Base-by-base conservation (phyloP, 441 rosid species). In the Aquilaria agallochum region DNA sequence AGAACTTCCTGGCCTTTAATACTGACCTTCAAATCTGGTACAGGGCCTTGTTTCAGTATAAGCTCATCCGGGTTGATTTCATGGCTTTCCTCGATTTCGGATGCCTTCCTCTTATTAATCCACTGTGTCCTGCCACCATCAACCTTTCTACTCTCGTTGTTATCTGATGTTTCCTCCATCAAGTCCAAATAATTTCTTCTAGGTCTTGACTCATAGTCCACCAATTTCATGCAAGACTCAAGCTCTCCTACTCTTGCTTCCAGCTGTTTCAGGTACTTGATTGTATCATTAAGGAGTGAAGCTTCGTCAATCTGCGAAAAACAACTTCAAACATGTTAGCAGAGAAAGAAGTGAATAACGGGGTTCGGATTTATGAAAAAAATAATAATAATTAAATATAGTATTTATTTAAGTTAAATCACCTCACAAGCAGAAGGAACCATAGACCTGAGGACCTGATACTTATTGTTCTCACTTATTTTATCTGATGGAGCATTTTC, bases 231-330 rank as follows among this genome's bases (percentile, higher is more conserved):
- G 72, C 90, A 82, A 50, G 96, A 89, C 71, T 89, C 86, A 54
- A 87, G 64, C 69, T 85, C 91, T 64, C 83, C 91, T 3, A 87
- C 86, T 68, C 84, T 76, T 45, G 82, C 81, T 64, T 83, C 85
- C 10, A 85, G 87, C 63, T 73, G 80, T 66, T 75, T 70, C 59
- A 83, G 61, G 83, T 83, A 81, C 57, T 63, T 70, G 49, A 81
- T 85, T 51, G 86, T 83, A 74, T 78, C 82, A 52, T 69, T 75
- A 51, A 87, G 73, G 70, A 87, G 70, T n/a, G 84, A 75, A 64
- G 78, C 78, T 74, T 85, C 81, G 50, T 78, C 86, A 60, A 74
- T 72, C 94, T 84, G 78, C 65, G 72, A n/a, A 54, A 62, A 58
- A 50, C 65, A 33, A 10, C 30, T 53, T 54, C 8, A 36, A 56